These are phyloP conservation scores for Annulohypoxylon moriforme DNA, from an alignment of 495 filamentous ascomycete species.

Conservation along the genomic window DNA sequence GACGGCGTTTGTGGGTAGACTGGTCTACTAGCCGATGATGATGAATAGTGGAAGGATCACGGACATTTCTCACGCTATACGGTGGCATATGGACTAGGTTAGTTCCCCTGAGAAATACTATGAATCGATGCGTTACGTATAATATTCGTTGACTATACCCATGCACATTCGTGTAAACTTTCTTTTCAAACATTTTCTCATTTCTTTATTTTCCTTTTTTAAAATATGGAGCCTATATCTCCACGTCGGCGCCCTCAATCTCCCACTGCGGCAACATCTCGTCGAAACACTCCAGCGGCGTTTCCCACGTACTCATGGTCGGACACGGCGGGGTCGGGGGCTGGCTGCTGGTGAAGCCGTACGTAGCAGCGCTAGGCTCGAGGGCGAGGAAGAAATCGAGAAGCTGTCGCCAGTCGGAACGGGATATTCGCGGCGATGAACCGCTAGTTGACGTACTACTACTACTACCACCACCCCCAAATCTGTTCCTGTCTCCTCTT, in stretches of 20 bases:
- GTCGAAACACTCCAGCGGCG: constrained; percentile 16
- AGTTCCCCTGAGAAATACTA: neutral
- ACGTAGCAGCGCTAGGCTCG: constrained; percentile 41
- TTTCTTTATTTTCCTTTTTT: constrained; percentile 12
- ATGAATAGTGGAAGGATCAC: neutral
- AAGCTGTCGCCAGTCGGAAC: constrained; percentile 49
- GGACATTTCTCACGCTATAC: neutral
- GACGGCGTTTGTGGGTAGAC: constrained; percentile 4
- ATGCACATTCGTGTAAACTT: neutral
- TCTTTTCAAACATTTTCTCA: neutral
- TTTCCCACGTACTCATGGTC: constrained; percentile 6
- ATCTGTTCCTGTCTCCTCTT: constrained; percentile 21
- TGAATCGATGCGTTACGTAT: neutral
- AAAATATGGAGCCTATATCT: neutral
- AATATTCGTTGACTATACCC: neutral
- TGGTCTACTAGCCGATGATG: too few species aligned
- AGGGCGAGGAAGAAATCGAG: constrained; percentile 51
- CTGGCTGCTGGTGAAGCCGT: constrained; percentile 21
- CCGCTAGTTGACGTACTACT: neutral
- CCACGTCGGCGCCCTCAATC: neutral
- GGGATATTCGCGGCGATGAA: constrained; percentile 22
- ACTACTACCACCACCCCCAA: neutral
- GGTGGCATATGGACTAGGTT: neutral
- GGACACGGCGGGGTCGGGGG: constrained; percentile 11
- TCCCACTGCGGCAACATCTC: constrained; percentile 31